These are phyloP conservation scores for Didymella sp. DNA, from an alignment of 2,329 filamentous ascomycete genomes.

Conservation along the genomic window DNA sequence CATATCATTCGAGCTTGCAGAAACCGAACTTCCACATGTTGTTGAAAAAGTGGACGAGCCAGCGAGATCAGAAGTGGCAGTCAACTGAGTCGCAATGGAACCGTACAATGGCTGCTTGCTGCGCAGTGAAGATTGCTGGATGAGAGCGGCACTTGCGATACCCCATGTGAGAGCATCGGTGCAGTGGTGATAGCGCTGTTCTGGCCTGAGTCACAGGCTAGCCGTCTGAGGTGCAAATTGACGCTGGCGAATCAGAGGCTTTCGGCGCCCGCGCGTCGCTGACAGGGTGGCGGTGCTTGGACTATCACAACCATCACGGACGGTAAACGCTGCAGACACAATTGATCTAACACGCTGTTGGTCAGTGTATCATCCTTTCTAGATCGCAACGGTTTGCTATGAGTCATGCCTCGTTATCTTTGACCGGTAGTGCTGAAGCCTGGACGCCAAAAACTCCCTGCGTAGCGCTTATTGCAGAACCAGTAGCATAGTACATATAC, in stretches of 20 bases:
- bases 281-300: neutral
- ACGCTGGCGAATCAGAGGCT: neutral
- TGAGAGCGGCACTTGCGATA: neutral
- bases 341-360: neutral
- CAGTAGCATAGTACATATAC: neutral
- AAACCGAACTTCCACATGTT: too few relatives aligned
- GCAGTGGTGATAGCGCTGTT: neutral
- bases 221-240: neutral
- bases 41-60: neutral
- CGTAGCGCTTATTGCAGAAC: neutral
- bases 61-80: neutral
- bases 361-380: neutral
- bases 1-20: conserved; percentile 4
- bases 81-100: neutral
- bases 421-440: neutral
- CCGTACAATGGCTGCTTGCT: neutral
- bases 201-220: neutral
- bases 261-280: neutral
- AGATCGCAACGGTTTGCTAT: neutral
- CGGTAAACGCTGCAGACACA: neutral
- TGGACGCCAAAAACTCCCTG: neutral
- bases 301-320: too few relatives aligned
- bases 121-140: neutral
- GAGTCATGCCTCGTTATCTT: neutral
- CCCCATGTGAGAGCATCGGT: neutral